Evolutionary conservation across 805 yeast genomes (phyloP).

Genomic region (Ogataea ganodermae): DNA sequence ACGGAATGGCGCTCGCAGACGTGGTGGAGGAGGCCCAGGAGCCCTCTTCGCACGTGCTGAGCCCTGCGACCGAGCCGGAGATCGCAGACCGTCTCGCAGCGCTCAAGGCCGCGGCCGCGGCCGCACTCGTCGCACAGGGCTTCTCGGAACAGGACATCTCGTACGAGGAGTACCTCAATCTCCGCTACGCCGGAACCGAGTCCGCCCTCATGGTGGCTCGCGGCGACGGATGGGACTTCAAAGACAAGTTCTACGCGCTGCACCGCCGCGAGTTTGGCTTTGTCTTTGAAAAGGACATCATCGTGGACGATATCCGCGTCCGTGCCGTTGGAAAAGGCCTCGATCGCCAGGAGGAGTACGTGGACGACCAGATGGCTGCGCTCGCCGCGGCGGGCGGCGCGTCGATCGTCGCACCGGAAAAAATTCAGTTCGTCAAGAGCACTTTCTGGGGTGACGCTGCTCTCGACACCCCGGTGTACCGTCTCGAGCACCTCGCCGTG

Average conservation of each 20-base stretch:
- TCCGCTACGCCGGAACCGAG: slow-evolving; percentile 89
- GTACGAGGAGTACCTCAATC: slow-evolving; percentile 67
- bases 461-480: slow-evolving; percentile 54
- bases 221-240: slow-evolving; percentile 36
- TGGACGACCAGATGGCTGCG: slow-evolving; percentile 55
- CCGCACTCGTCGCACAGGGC: slow-evolving; percentile 53
- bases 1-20: slow-evolving; percentile 86
- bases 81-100: slow-evolving; percentile 48
- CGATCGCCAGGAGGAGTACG: slow-evolving; percentile 39
- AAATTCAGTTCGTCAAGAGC: slow-evolving; percentile 40
- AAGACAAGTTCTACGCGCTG: slow-evolving; percentile 47
- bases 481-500: slow-evolving; percentile 50
- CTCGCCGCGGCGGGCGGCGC: slow-evolving; percentile 27
- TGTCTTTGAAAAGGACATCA: slow-evolving; percentile 53
- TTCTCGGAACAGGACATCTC: slow-evolving; percentile 45
- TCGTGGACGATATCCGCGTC: slow-evolving; percentile 74
- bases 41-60: slow-evolving; percentile 57
- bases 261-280: slow-evolving; percentile 79
- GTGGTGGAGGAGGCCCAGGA: slow-evolving; percentile 79
- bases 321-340: slow-evolving; percentile 69
- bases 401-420: slow-evolving; percentile 27
- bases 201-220: slow-evolving; percentile 71
- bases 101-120: slow-evolving; percentile 45
- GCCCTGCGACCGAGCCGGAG: slow-evolving; percentile 30
- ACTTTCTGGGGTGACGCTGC: slow-evolving; percentile 61